Evolutionary conservation across 2,329 filamentous ascomycete species (phyloP).

Genomic region (Xylariaceae sp.): DNA sequence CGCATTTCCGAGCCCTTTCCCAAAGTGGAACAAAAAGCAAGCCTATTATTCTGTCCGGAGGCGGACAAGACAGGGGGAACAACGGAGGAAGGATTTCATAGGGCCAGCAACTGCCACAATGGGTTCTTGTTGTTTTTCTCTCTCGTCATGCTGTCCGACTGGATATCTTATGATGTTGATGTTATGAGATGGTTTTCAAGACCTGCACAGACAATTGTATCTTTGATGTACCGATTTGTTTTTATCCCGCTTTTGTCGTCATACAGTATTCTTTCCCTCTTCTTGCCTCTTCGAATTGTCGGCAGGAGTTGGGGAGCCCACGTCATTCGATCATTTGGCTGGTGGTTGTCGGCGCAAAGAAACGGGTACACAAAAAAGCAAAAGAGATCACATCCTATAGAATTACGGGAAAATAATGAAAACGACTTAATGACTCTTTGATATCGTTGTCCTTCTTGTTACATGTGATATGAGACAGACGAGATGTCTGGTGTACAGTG

Average conservation of each 20-base stretch:
- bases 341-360: conserved; percentile 12
- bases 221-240: conserved; percentile 6
- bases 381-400: conserved; percentile 24
- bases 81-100: too few relatives aligned
- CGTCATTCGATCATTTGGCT: conserved; percentile 16
- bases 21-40: conserved; percentile 10
- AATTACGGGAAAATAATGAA: conserved; percentile 29
- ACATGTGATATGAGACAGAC: too few relatives aligned
- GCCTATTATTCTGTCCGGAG: too few relatives aligned
- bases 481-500: too few relatives aligned
- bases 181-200: conserved; percentile 6
- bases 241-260: conserved; percentile 1
- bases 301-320: conserved; percentile 13
- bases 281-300: background rate
- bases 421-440: conserved; percentile 28
- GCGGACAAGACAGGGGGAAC: conserved; percentile 13
- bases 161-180: conserved; percentile 22
- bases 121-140: conserved; percentile 6
- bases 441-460: too few relatives aligned
- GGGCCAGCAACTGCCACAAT: too few relatives aligned
- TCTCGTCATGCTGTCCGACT: conserved; percentile 11
- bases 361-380: conserved; percentile 15
- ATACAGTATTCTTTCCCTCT: background rate
- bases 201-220: conserved; percentile 7
- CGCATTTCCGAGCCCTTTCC: conserved; percentile 16